Conservation (phyloP, 2,329 filamentous ascomycete species). For the Fusarium sp. region DNA sequence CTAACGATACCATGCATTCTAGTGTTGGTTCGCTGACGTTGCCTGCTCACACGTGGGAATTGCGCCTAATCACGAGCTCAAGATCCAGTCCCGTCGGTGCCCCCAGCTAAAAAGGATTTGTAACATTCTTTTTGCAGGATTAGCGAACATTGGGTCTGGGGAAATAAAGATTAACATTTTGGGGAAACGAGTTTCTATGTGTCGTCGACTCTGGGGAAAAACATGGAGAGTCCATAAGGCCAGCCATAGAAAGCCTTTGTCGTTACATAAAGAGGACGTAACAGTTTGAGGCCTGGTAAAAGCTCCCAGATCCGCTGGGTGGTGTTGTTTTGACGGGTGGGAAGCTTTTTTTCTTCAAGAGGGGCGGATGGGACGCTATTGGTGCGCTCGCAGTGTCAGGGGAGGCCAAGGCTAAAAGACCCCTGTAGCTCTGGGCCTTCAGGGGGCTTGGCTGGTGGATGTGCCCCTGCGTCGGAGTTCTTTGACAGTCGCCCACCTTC, state of each 20-base stretch:
- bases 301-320: background rate
- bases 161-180: conserved; percentile 25
- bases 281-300: conserved; percentile 27
- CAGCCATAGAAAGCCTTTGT: conserved; percentile 42
- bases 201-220: conserved; percentile 41
- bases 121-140: background rate
- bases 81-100: conserved; percentile 37
- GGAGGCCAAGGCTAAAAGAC: background rate
- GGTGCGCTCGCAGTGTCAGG: background rate
- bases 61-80: conserved; percentile 38
- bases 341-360: background rate
- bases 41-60: conserved; percentile 34
- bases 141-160: conserved; percentile 26
- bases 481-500: background rate
- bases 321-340: background rate
- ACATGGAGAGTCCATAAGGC: conserved; percentile 22
- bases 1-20: background rate
- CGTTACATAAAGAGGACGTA: conserved; percentile 49
- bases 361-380: background rate
- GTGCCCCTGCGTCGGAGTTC: background rate
- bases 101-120: conserved; percentile 6
- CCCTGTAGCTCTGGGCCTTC: background rate
- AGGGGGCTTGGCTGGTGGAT: background rate
- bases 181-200: conserved; percentile 19
- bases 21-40: background rate